Evolutionary conservation across 352 stramenopile species (phyloP).

Genomic region (Thalassiosira allenii): DNA sequence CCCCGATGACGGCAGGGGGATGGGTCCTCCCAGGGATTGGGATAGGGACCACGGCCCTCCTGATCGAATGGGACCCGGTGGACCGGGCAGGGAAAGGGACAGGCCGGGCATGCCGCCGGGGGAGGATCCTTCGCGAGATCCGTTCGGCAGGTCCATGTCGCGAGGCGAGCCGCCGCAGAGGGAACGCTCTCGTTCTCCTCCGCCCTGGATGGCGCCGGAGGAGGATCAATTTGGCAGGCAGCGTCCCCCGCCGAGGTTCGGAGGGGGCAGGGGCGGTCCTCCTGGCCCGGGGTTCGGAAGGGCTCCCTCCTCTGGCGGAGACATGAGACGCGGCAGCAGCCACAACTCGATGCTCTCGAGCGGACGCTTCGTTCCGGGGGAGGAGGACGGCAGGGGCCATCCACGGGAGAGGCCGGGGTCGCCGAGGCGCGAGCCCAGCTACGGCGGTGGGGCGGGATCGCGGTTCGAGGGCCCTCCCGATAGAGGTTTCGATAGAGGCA

Average conservation of each 20-base stretch:
- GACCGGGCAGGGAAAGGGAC: slow-evolving; percentile 1
- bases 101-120: slow-evolving; percentile 3
- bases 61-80: background rate
- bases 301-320: background rate
- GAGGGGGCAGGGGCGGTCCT: background rate
- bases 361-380: slow-evolving; percentile 29
- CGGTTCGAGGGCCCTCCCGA: slow-evolving; percentile 31
- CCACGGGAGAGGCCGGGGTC: background rate
- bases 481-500: slow-evolving; percentile 1
- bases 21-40: slow-evolving; percentile 6
- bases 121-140: too few relatives aligned
- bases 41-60: background rate
- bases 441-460: background rate
- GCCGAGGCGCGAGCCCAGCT: background rate
- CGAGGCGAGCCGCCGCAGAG: too few relatives aligned
- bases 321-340: background rate
- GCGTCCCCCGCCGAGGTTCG: slow-evolving; percentile 21
- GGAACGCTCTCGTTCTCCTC: too few relatives aligned
- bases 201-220: too few relatives aligned
- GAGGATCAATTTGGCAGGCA: slow-evolving; percentile 65
- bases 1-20: background rate
- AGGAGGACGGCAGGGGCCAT: background rate
- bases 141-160: too few relatives aligned
- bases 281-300: slow-evolving; percentile 12
- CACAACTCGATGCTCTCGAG: slow-evolving; percentile 31